phyloP scores from a whole-genome alignment of 2,329 filamentous ascomycete genomes.

The Sclerotinia minor region DNA sequence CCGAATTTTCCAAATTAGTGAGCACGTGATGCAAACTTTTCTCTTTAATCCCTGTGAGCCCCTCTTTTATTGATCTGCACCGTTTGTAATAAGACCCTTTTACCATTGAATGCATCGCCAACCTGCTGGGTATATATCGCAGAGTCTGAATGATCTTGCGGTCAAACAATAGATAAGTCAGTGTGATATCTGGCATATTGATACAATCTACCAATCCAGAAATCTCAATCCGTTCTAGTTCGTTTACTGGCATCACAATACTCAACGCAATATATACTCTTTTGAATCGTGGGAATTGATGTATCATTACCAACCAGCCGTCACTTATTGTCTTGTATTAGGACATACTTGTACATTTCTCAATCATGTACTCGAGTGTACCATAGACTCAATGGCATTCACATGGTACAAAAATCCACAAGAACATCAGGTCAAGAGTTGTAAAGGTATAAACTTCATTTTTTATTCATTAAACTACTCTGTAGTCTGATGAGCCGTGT shows the following conservation, averaged over 20 bases:
- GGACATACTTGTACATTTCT: neutral
- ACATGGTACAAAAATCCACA: neutral
- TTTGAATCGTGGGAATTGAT: neutral
- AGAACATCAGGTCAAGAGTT: neutral
- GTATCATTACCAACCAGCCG: neutral
- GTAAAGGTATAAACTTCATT: slow-evolving; percentile 20
- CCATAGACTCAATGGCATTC: neutral
- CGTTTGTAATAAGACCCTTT: neutral
- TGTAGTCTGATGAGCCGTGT: slow-evolving; percentile 12
- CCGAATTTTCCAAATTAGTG: slow-evolving; percentile 24
- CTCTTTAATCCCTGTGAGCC: neutral
- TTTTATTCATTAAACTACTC: slow-evolving; percentile 17
- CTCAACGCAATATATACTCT: neutral
- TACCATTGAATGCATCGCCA: neutral
- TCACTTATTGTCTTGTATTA: neutral
- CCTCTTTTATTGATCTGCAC: slow-evolving; percentile 21
- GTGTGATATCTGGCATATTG: neutral
- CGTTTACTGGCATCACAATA: neutral
- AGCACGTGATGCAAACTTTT: slow-evolving; percentile 20
- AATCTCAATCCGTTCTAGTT: neutral
- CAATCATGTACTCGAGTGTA: neutral
- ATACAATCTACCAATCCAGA: neutral
- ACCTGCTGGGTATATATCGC: neutral
- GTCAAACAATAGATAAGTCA: neutral
- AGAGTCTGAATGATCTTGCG: neutral